Base-by-base conservation (phyloP, 2,329 filamentous ascomycete genomes). In the Colletotrichum lindemuthianum region DNA sequence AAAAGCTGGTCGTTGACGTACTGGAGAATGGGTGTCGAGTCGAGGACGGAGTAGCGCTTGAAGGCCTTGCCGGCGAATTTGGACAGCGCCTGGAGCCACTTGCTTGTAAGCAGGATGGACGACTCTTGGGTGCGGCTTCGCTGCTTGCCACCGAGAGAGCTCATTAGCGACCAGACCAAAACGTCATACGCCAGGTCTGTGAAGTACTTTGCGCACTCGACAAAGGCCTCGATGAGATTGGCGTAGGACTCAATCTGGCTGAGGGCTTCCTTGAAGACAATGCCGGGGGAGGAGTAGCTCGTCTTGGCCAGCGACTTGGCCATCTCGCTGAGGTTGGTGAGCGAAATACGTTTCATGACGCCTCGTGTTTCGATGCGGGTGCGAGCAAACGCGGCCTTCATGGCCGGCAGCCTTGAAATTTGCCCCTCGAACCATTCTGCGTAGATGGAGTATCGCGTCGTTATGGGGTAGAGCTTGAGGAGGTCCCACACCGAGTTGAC, bases 151-250 rank as follows among this genome's bases (percentile, higher is more conserved):
- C 80, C 82, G 11, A 90, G 79, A 2, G 88, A 88, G 72, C 89
- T 96, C 77, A 99, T 88, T 48, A 99, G 82, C 16, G 93, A 92
- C 93, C 95, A 99, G 4, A 93, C 92, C 48, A 99, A 83, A 37
- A 97, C 92, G 76, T 99, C 96, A 74, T 97, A 97, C 0, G 92
- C 95, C 41, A 99, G 81, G 59, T 92, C 89, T 1, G 95, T 97
- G 70, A 98, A 97, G 75, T 97, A 97, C 71, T 92, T 90, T 43
- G 92, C 93, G 72, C 94, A 97, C 74, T 97, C 93, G 12, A 98
- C 94, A 66, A 99, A 92, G 6, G 93, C 92, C 67, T 97, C 92
- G 60, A 97, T 97, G 66, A 99, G 85, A 73, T 98, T 99, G 74
- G 91, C 92, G 75, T 99, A 99, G 0, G 91, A 90, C 76, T 99